Evolutionary conservation across 371 early-diverging fungal species (phyloP).

Genomic region (Zopfochytrium polystomum): DNA sequence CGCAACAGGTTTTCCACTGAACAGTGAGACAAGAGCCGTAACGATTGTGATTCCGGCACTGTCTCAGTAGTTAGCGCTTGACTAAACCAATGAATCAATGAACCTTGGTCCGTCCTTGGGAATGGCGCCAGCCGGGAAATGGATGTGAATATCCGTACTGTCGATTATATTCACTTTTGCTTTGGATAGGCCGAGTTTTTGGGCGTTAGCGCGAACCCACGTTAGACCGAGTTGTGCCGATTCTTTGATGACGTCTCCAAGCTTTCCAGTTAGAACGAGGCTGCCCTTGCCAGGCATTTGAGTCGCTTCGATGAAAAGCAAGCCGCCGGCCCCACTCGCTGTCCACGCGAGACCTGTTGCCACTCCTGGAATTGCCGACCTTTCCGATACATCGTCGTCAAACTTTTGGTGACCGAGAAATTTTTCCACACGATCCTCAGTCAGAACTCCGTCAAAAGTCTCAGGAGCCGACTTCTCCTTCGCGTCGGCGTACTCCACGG

Average conservation of each 20-base stretch:
- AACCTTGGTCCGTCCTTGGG: constrained; percentile 79
- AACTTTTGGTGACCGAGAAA: constrained; percentile 63
- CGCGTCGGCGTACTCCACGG: constrained; percentile 58
- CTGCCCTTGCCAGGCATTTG: constrained; percentile 71
- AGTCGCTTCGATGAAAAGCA: constrained; percentile 76
- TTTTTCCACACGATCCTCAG: constrained; percentile 42
- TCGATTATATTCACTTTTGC: constrained; percentile 46
- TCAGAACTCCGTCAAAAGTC: constrained; percentile 32
- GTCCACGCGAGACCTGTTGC: constrained; percentile 83
- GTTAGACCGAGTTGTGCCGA: constrained; percentile 76
- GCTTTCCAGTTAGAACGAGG: constrained; percentile 53
- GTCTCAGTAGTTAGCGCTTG: constrained; percentile 51
- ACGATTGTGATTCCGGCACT: constrained; percentile 66
- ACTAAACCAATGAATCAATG: constrained; percentile 8
- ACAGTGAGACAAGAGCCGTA: constrained; percentile 72
- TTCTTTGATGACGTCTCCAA: constrained; percentile 87
- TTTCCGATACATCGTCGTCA: constrained; percentile 63
- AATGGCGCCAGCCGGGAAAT: constrained; percentile 78
- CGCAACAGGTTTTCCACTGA: constrained; percentile 59
- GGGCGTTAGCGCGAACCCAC: constrained; percentile 76
- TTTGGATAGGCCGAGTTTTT: constrained; percentile 54
- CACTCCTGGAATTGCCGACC: constrained; percentile 65
- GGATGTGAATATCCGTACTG: constrained; percentile 72
- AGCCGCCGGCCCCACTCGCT: constrained; percentile 69
- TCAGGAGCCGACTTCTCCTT: constrained; percentile 22